phyloP scores from a whole-genome alignment of 1,284 basidiomycete species.

The Baeospora myosura region DNA sequence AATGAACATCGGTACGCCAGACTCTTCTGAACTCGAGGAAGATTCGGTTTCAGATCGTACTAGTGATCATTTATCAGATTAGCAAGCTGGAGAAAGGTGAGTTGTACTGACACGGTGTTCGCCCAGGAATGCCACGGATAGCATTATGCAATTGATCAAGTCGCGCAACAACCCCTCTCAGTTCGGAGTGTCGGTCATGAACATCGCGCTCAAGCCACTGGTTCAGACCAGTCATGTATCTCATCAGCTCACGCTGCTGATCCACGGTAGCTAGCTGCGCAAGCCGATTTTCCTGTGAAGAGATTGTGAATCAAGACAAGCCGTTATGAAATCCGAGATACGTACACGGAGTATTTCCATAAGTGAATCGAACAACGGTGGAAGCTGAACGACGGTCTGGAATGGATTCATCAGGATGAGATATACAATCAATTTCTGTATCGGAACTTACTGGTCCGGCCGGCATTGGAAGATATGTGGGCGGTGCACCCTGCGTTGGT shows the following conservation, averaged over 20 bases:
- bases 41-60: conserved; percentile 1
- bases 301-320: not conserved
- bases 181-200: conserved; percentile 62
- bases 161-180: conserved; percentile 55
- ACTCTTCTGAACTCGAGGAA: not conserved
- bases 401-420: not conserved
- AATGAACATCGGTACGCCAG: too few relatives aligned
- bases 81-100: too few relatives aligned
- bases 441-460: conserved; percentile 4
- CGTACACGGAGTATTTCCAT: conserved; percentile 60
- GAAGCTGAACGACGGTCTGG: conserved; percentile 52
- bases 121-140: conserved; percentile 31
- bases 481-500: not conserved
- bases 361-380: conserved; percentile 45
- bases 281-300: conserved; percentile 59
- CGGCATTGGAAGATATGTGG: not conserved
- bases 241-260: conserved; percentile 70
- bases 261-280: conserved; percentile 67
- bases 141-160: conserved; percentile 54
- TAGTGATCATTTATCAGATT: too few relatives aligned
- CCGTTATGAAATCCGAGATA: conserved; percentile 7
- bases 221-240: conserved; percentile 66
- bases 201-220: conserved; percentile 71
- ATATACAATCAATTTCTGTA: not conserved
- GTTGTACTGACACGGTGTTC: too few relatives aligned